Evolutionary conservation across 768 basidiomycete species (phyloP).

Genomic region (Chiua virens): DNA sequence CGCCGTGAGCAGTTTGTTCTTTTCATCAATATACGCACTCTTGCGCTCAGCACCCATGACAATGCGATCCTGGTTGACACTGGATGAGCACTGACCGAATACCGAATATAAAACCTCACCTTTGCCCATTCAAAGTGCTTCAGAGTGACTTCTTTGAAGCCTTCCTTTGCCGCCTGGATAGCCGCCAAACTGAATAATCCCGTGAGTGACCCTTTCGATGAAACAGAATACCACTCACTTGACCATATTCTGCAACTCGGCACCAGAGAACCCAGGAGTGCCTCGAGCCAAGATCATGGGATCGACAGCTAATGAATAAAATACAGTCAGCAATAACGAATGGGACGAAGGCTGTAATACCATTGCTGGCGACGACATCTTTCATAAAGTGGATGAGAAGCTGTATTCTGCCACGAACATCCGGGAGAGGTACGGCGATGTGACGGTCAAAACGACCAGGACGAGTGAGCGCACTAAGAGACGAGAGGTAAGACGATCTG

Average conservation of each 20-base stretch:
- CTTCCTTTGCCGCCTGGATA: constrained; percentile 89
- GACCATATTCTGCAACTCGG: constrained; percentile 95
- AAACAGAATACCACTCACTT: constrained; percentile 57
- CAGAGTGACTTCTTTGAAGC: constrained; percentile 64
- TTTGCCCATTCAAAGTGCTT: constrained; percentile 99
- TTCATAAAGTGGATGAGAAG: constrained; percentile 92
- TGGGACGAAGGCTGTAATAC: constrained; percentile 34
- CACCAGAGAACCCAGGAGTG: constrained; percentile 95
- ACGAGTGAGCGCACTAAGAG: constrained; percentile 80
- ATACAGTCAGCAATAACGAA: not conserved
- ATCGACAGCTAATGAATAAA: constrained; percentile 62
- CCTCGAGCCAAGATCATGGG: constrained; percentile 87
- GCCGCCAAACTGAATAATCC: constrained; percentile 68
- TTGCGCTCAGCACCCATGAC: constrained; percentile 96
- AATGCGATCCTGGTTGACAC: constrained; percentile 72
- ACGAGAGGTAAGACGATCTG: constrained; percentile 11
- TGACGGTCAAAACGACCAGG: constrained; percentile 96
- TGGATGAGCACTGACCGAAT: not conserved
- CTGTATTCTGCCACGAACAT: constrained; percentile 90
- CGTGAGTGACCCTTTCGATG: not conserved
- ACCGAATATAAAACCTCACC: constrained; percentile 39
- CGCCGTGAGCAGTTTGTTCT: constrained; percentile 86
- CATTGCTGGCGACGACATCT: constrained; percentile 61
- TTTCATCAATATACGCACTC: constrained; percentile 84
- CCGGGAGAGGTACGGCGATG: constrained; percentile 92